Evolutionary conservation across 2,329 filamentous ascomycete species (phyloP).

Genomic region (Sarocladium oryzae): DNA sequence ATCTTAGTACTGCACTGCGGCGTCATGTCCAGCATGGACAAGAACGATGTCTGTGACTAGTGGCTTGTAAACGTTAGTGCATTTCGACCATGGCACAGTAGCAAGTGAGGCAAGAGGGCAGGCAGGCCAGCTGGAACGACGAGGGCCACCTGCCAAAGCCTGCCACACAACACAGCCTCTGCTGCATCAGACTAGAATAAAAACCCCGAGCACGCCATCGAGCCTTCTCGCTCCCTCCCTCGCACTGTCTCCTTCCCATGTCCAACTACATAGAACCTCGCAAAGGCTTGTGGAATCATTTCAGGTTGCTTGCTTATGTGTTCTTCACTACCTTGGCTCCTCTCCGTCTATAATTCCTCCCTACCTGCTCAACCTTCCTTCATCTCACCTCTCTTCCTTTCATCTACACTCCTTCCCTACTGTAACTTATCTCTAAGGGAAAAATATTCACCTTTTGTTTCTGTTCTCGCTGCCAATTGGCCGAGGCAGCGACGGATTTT

Average conservation of each 20-base stretch:
- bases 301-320: not conserved
- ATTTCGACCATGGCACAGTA: too few relatives aligned
- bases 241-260: not conserved
- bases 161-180: not conserved
- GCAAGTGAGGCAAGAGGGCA: not conserved
- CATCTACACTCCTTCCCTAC: not conserved
- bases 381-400: not conserved
- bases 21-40: too few relatives aligned
- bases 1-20: too few relatives aligned
- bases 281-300: slow-evolving; percentile 2
- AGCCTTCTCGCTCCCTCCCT: not conserved
- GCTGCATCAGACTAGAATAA: not conserved
- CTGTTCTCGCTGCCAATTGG: slow-evolving; percentile 1
- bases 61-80: too few relatives aligned
- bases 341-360: too few relatives aligned
- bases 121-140: not conserved
- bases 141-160: not conserved
- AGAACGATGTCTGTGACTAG: too few relatives aligned
- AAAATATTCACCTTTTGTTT: not conserved
- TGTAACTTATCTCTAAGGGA: slow-evolving; percentile 6
- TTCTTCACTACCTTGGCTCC: slow-evolving; percentile 1
- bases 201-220: slow-evolving; percentile 10
- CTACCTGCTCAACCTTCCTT: not conserved
- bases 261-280: not conserved
- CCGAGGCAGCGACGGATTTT: not conserved